Evolutionary conservation across 176 grass and related monocot species (phyloP).

Genomic region (Oryza glaberrima): DNA sequence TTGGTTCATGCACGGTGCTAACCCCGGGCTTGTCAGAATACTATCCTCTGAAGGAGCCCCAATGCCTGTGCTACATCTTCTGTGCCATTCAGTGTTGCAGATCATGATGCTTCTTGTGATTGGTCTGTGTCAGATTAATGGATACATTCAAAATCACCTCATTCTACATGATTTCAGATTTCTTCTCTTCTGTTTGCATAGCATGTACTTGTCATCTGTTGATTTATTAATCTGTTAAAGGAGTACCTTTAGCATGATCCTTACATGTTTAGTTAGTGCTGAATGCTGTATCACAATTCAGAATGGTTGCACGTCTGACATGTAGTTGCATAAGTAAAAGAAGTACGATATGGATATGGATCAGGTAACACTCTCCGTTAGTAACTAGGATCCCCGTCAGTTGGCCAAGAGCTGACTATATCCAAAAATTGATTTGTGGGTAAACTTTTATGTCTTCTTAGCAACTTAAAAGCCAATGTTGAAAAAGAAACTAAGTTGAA

Average conservation of each 20-base stretch:
- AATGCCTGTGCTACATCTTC: conserved; percentile 38
- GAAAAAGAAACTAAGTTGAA: too few relatives aligned
- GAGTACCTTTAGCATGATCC: background rate
- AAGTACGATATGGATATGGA: background rate
- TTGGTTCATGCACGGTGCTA: conserved; percentile 34
- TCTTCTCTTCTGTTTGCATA: background rate
- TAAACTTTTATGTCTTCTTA: too few relatives aligned
- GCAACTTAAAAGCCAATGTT: too few relatives aligned
- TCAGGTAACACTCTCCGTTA: background rate
- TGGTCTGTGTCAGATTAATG: conserved; percentile 63
- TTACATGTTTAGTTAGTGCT: background rate
- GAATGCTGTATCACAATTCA: background rate
- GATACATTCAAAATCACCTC: conserved; percentile 23
- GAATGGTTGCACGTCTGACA: background rate
- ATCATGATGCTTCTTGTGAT: conserved; percentile 15
- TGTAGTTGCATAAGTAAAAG: conserved; percentile 14
- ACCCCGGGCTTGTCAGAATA: conserved; percentile 46
- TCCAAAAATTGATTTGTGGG: too few relatives aligned
- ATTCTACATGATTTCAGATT: background rate
- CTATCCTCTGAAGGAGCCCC: background rate
- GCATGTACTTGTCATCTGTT: background rate
- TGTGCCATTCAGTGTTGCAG: conserved; percentile 61
- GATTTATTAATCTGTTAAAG: conserved; percentile 14
- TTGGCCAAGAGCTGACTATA: too few relatives aligned
- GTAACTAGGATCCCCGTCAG: background rate